Conservation (phyloP, 2,329 filamentous ascomycete genomes). For the Colletotrichum sp. region DNA sequence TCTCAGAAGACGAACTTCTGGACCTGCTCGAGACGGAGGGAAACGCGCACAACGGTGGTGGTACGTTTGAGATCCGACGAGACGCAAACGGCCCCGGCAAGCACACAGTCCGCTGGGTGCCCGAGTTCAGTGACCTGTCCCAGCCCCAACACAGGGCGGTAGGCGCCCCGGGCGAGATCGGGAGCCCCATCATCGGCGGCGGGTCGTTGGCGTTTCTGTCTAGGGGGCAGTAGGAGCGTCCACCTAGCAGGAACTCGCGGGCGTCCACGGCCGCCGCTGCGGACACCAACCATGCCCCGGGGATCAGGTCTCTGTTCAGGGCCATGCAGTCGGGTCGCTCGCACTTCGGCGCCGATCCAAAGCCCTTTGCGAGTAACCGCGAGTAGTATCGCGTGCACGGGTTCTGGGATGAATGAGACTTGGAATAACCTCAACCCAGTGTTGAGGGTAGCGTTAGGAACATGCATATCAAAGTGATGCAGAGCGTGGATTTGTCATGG, state of each 20-base stretch:
- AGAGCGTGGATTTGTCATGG: background rate
- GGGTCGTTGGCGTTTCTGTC: conserved; percentile 32
- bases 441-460: background rate
- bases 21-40: conserved; percentile 92
- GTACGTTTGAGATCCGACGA: conserved; percentile 76
- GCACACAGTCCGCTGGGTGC: conserved; percentile 59
- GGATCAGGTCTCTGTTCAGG: background rate
- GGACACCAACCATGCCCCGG: background rate
- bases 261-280: background rate
- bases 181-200: conserved; percentile 64
- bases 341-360: background rate
- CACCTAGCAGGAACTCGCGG: background rate
- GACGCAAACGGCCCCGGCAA: conserved; percentile 45
- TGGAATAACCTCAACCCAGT: background rate
- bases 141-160: conserved; percentile 48
- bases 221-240: conserved; percentile 16
- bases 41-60: conserved; percentile 84
- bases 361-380: background rate
- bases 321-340: conserved; percentile 6
- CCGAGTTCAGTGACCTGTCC: conserved; percentile 49
- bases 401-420: background rate
- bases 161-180: conserved; percentile 71
- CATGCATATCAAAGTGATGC: background rate
- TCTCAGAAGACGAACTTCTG: conserved; percentile 72
- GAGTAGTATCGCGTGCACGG: background rate